phyloP scores from a whole-genome alignment of 352 stramenopile species.

The Lagenidium giganteum region DNA sequence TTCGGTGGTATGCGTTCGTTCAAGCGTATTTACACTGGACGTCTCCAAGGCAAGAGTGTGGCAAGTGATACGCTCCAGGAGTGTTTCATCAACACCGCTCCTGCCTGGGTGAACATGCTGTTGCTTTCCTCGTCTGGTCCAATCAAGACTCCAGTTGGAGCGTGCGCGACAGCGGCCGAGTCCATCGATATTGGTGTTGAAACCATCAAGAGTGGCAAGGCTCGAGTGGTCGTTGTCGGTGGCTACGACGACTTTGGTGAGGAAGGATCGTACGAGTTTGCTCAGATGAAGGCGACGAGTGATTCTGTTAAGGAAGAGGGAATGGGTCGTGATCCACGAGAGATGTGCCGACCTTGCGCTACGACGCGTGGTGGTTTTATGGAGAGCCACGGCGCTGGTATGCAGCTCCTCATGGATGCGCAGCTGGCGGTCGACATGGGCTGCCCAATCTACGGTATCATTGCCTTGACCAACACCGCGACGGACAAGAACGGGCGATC shows the following conservation, averaged over 20 bases:
- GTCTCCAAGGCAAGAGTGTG: constrained; percentile 65
- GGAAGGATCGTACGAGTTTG: constrained; percentile 82
- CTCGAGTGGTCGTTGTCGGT: constrained; percentile 78
- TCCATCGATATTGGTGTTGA: constrained; percentile 86
- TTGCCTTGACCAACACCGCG: constrained; percentile 80
- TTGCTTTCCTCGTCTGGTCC: constrained; percentile 80
- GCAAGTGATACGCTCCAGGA: constrained; percentile 80
- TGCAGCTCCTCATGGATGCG: constrained; percentile 86
- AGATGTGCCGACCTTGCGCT: constrained; percentile 83
- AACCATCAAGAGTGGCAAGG: constrained; percentile 86
- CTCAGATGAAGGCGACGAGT: constrained; percentile 87
- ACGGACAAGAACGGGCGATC: constrained; percentile 87
- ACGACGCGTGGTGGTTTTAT: constrained; percentile 82
- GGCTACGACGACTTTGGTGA: constrained; percentile 88
- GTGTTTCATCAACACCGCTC: constrained; percentile 86
- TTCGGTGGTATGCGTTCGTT: constrained; percentile 81
- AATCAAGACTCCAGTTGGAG: constrained; percentile 86
- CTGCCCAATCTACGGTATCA: constrained; percentile 79
- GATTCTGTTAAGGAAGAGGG: constrained; percentile 74
- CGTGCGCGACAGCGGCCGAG: constrained; percentile 82
- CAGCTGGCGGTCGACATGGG: constrained; percentile 85
- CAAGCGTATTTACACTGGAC: constrained; percentile 69
- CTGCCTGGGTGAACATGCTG: constrained; percentile 89
- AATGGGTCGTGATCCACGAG: constrained; percentile 74
- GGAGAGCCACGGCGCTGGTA: constrained; percentile 84